phyloP scores from a whole-genome alignment of 2,329 filamentous ascomycete genomes.

The Aspergillus sclerotialis region DNA sequence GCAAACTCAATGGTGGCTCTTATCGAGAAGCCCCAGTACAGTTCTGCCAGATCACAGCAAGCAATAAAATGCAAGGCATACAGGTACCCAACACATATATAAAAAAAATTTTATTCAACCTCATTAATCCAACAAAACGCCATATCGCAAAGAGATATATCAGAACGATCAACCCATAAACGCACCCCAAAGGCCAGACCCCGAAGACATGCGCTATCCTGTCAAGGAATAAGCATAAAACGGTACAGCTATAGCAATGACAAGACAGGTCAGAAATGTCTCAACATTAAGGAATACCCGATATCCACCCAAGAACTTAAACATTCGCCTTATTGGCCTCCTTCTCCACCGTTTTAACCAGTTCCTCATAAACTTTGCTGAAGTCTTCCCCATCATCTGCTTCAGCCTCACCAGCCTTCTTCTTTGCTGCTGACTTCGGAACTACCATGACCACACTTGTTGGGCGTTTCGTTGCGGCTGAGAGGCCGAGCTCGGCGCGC shows the following conservation, averaged over 20 bases:
- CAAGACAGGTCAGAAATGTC: slow-evolving; percentile 13
- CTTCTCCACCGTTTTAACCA: slow-evolving; percentile 54
- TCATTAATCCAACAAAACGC: slow-evolving; percentile 16
- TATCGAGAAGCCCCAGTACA: too few relatives aligned
- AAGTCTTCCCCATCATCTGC: slow-evolving; percentile 43
- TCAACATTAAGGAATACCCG: slow-evolving; percentile 19
- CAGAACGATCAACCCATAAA: slow-evolving; percentile 25
- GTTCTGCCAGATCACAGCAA: too few relatives aligned
- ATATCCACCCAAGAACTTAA: slow-evolving; percentile 21
- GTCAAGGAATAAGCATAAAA: slow-evolving; percentile 28
- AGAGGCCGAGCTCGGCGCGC: slow-evolving; percentile 86
- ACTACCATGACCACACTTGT: slow-evolving; percentile 89
- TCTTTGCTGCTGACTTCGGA: slow-evolving; percentile 44
- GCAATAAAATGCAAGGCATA: too few relatives aligned
- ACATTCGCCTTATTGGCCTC: slow-evolving; percentile 52
- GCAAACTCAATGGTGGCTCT: too few relatives aligned
- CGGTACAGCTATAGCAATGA: slow-evolving; percentile 29
- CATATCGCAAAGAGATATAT: slow-evolving; percentile 30
- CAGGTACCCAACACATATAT: too few relatives aligned
- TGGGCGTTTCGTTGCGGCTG: slow-evolving; percentile 89
- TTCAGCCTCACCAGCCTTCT: slow-evolving; percentile 34
- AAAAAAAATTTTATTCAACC: background rate
- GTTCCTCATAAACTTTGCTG: slow-evolving; percentile 47
- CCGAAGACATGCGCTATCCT: slow-evolving; percentile 32
- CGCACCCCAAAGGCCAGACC: slow-evolving; percentile 30